A percentile compares a stretch with the other conserved stretches of the same genome.
phyloP scores from a whole-genome alignment of 129 eudicot species.

The Artemisia argyi region DNA sequence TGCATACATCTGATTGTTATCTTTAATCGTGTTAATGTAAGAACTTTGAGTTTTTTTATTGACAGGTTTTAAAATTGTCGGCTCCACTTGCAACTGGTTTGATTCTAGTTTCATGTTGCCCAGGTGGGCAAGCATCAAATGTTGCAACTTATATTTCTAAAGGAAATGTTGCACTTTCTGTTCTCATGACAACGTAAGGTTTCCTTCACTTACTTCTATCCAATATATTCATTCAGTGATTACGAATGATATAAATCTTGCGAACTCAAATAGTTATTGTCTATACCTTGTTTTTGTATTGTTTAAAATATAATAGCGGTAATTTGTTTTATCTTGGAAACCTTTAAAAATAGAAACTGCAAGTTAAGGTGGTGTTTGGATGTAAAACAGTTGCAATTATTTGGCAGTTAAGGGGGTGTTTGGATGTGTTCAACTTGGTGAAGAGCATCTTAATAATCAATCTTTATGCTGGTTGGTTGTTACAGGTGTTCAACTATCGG shows the following conservation, averaged over 20 bases:
- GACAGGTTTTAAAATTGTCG: conserved; percentile 73
- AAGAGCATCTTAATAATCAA: conserved; percentile 8
- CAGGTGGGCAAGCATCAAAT: conserved; percentile 99
- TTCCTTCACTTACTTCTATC: not conserved
- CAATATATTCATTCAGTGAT: not conserved
- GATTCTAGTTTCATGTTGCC: conserved; percentile 97
- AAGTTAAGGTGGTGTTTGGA: too few relatives aligned
- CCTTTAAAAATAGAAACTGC: too few relatives aligned
- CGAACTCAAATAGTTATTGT: too few relatives aligned
- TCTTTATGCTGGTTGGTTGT: conserved; percentile 18
- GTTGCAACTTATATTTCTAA: conserved; percentile 96
- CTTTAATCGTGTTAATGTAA: not conserved
- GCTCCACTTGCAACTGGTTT: conserved; percentile 99
- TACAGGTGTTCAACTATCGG: conserved; percentile 95
- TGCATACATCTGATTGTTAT: not conserved
- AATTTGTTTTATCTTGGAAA: too few relatives aligned
- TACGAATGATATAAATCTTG: too few relatives aligned
- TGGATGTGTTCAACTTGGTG: not conserved
- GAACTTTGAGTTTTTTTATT: conserved; percentile 21
- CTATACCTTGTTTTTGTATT: too few relatives aligned
- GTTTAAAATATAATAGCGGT: not conserved
- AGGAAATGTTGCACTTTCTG: conserved; percentile 99
- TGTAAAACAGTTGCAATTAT: too few relatives aligned
- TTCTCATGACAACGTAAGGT: conserved; percentile 99
- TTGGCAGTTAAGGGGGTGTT: too few relatives aligned